Base-by-base conservation (phyloP, 305 asterid genomes). In the Plantago lanceolata region DNA sequence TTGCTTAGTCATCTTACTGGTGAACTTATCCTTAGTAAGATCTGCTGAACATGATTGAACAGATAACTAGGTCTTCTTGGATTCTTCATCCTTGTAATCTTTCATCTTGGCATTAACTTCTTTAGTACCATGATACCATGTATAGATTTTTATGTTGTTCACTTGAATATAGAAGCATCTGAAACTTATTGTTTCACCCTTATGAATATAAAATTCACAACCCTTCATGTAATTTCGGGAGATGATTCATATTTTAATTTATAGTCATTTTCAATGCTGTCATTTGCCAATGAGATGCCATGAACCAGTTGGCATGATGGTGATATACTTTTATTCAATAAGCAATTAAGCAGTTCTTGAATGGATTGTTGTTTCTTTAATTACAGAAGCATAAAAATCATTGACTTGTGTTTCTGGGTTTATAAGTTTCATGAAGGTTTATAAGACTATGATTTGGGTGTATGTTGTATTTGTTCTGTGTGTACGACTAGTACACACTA, bases 211-310 rank as follows among this genome's bases (percentile, higher is more conserved):
- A 5, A 53, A 24, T 11, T 13, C 16, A 13, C 35, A 16, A 19
- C 12, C 48, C 29, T 19, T 58, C 28, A 6, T 35, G 28, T 6
- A 21, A 54, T 55, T 21, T 56, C n/a, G 43, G 21, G 12, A 43
- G 5, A 8, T 8, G n/a, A 11, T 19, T 47, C 57, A 26, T 43
- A 45, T 51, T 40, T 19, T 4, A 16, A 47, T 64, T 17, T 48
- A n/a, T n/a, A 65, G 55, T 47, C 49, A 14, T 49, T 14, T 21
- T 48, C 56, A 13, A 18, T 21, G 21, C 44, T 33, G 2, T 17
- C 20, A 21, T 57, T 48, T 43, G 28, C 44, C 50, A 48, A 57
- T 19, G 43, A 57, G 66, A 43, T 61, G 43, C 57, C 24, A 57
- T 55, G 40, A 55, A 55, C 59, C 59, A 26, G 8, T 21, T 51